Evolutionary conservation across 1,284 basidiomycete genomes (phyloP).

Genomic region (Microbotryum violaceum): DNA sequence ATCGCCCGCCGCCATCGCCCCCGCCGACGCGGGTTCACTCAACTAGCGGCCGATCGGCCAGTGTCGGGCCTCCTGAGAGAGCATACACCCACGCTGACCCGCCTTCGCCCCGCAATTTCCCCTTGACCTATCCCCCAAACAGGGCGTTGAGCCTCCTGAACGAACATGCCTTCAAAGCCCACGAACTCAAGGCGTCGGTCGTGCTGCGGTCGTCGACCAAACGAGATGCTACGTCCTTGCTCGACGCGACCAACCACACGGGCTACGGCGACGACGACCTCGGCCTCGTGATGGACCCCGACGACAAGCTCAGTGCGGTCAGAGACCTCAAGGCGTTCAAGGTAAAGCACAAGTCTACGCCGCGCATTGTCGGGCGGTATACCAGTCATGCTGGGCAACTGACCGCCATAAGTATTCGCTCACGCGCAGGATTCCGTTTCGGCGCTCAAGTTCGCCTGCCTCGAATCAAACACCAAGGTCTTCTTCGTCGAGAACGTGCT

Average conservation of each 20-base stretch:
- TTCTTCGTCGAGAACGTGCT: constrained; percentile 23
- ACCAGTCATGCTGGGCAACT: background rate
- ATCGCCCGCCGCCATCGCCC: too few species aligned
- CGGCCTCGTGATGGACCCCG: constrained; percentile 19
- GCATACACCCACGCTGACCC: constrained; percentile 3
- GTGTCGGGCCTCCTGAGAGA: background rate
- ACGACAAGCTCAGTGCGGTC: constrained; percentile 12
- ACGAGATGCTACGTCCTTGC: background rate
- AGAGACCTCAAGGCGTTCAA: constrained; percentile 28
- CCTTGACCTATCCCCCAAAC: background rate
- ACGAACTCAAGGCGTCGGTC: constrained; percentile 13
- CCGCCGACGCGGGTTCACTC: background rate
- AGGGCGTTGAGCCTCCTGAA: constrained; percentile 4
- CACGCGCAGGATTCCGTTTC: constrained; percentile 24
- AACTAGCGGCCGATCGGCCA: background rate
- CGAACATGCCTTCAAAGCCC: constrained; percentile 6
- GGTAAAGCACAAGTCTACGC: background rate
- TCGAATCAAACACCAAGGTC: constrained; percentile 27
- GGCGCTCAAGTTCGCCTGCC: constrained; percentile 30
- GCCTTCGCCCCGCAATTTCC: background rate
- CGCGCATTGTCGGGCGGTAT: too few species aligned
- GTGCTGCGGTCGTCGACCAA: constrained; percentile 8
- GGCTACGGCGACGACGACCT: constrained; percentile 17
- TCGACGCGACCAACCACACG: constrained; percentile 11
- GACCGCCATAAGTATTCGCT: background rate